Percentiles rank a stretch among this genome's conserved stretches.
These are phyloP conservation scores for Vitis cinerea DNA, from an alignment of 164 flowering plant species.

Conservation along the genomic window DNA sequence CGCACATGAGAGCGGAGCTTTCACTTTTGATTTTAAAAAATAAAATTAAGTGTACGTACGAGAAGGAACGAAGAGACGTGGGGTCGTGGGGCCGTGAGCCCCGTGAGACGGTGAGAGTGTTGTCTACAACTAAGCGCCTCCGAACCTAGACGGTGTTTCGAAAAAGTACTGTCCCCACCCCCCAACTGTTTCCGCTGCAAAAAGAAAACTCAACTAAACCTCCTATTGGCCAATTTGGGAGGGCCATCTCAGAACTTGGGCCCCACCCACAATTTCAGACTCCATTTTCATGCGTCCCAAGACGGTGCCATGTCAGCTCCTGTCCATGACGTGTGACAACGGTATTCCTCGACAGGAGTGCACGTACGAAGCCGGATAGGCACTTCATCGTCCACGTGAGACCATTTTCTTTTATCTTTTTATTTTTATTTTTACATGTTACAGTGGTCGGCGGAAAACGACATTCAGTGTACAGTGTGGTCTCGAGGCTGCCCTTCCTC, in stretches of 20 bases:
- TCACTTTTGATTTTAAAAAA: no score
- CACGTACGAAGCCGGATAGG: not conserved
- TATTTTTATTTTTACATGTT: not conserved
- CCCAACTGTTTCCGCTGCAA: not conserved
- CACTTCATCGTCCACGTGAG: not conserved
- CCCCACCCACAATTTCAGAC: not conserved
- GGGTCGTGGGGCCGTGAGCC: conserved; percentile 24
- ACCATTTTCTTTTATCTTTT: not conserved
- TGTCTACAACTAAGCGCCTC: conserved; percentile 15
- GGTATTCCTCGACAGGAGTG: conserved; percentile 1
- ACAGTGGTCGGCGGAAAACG: no score
- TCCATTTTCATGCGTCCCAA: not conserved
- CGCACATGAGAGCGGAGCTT: no score
- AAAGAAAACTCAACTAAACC: no score
- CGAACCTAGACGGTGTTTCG: conserved; percentile 19
- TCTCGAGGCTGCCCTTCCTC: not conserved
- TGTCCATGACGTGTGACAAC: conserved; percentile 13
- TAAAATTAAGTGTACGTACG: not conserved
- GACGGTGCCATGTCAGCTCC: conserved; percentile 18
- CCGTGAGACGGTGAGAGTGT: conserved; percentile 9
- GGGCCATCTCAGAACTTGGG: not conserved
- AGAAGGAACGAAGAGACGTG: not conserved
- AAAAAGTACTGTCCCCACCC: conserved; percentile 7
- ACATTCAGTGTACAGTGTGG: no score
- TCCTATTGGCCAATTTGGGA: not conserved